Base-by-base conservation (phyloP, 495 filamentous ascomycete species). In the Niebla homalea region DNA sequence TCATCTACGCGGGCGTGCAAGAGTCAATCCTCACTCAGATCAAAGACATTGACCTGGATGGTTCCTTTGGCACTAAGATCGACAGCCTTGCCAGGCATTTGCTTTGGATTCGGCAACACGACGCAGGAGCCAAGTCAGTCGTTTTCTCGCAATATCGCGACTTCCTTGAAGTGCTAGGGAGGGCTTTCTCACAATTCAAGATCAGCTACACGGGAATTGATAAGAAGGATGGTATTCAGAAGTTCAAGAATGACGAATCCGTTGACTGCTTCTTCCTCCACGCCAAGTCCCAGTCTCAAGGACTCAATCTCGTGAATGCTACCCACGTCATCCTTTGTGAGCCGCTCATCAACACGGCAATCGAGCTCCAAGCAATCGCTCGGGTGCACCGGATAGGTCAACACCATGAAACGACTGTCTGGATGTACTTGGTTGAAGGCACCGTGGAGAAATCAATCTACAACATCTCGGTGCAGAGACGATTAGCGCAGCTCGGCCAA, bases 281-380 rank as follows among this genome's bases (percentile, higher is more conserved):
- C 59, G 88, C 89, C 1, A 83, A 85, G 51, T 81, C 88, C 0
- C 87, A 94, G 60, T 84, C 87, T 3, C 85, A 85, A 1, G 90
- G 90, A 0, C 67, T 98, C 23, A 98, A 89, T 55, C 71, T 98
- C 4, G 80, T 94, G 54, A 89, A 90, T 61, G 92, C 90, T 4
- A 94, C 81, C 11, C 86, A 98, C 61, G 88, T 98, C 1, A 90
- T 98, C 57, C 70, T 98, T 7, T 95, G 89, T 63, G 90, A 98
- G 63, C 90, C 90, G 1, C 67, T 96, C 4, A 78, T 96, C 55
- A 94, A 96, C 61, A 85, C 89, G 5, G 87, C 90, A 2, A 79
- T 98, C 8, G 90, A 96, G 58, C 74, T 95, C 5, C 90, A 98
- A 60, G 90, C 88, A 3, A 93, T 96, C 56, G 87, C 89, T 5